Percentiles rank a stretch among this genome's conserved stretches.
These are phyloP conservation scores for Exophiala alcalophila DNA, from an alignment of 2,329 filamentous ascomycete genomes.

Conservation along the genomic window DNA sequence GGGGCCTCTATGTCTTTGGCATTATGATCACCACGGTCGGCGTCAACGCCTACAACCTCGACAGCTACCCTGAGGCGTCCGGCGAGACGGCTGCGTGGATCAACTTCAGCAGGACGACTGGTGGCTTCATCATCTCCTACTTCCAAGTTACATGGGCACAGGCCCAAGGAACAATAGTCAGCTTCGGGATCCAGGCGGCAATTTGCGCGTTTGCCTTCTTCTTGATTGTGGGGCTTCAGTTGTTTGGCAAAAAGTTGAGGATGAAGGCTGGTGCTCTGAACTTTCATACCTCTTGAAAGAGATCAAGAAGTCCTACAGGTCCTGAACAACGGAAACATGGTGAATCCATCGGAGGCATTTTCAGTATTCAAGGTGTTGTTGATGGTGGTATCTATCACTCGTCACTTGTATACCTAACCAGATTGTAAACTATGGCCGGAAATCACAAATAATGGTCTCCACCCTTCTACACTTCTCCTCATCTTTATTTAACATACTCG, in stretches of 20 bases:
- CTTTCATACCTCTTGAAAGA: conserved; percentile 31
- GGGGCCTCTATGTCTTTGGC: conserved; percentile 50
- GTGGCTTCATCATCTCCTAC: conserved; percentile 49
- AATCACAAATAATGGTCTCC: too few relatives aligned
- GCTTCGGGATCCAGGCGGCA: conserved; percentile 49
- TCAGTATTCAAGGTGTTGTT: too few relatives aligned
- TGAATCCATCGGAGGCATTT: too few relatives aligned
- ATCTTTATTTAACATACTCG: too few relatives aligned
- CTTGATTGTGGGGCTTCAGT: conserved; percentile 41
- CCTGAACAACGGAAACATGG: too few relatives aligned
- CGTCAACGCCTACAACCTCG: conserved; percentile 53
- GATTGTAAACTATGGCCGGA: too few relatives aligned
- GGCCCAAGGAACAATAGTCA: conserved; percentile 43
- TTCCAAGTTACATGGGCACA: conserved; percentile 53
- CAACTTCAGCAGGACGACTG: conserved; percentile 49
- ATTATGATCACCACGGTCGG: conserved; percentile 35
- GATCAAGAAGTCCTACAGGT: too few relatives aligned
- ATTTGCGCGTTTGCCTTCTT: conserved; percentile 40
- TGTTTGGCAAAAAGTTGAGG: conserved; percentile 41
- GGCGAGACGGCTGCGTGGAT: conserved; percentile 55
- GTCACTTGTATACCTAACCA: too few relatives aligned
- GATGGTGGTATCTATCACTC: too few relatives aligned
- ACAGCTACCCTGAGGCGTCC: conserved; percentile 55
- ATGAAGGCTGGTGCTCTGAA: conserved; percentile 37
- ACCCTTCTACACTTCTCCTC: too few relatives aligned